Evolutionary conservation across 2,329 filamentous ascomycete genomes (phyloP), one percentile per base, ranked within the genome.

Genomic region (Apiospora arundinis): DNA sequence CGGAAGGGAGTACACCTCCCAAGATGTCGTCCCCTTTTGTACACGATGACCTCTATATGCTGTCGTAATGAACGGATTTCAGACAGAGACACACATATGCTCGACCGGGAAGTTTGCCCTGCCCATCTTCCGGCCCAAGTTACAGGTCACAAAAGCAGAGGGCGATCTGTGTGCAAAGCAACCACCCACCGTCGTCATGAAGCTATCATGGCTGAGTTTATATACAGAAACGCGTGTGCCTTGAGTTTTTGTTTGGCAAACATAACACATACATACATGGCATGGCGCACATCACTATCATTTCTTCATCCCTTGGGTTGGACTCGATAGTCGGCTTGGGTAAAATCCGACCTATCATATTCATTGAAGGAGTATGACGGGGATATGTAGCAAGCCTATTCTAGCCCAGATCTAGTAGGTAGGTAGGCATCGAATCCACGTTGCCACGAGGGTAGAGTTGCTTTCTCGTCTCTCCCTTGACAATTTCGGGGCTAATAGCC

Each of bases 201-300:
- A 63, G 56, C 28, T 63, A 63, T 63, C 56, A 63, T 37, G 56
- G 56, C 56, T 63, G 56, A 40, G 56, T 63, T 63, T 63, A 40
- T 40, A 63, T 63, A 37, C 40, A 63, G 56, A 63, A 63, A 40
- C 56, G 28, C 18, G 32, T 63, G 56, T 63, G 23, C 21, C 56
- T 63, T 12, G 56, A 21, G 28, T 37, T 32, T 21, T 21, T 60
- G 56, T 37, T n/a, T 63, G 32, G 52, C 52, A 60, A 60, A 63
- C 56, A 63, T 7, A 48, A 60, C 16, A 60, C 52, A 60, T 16
- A 46, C 45, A n/a, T 21, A 63, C 32, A 63, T 63, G 56, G 56
- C 28, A 32, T 28, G 25, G 56, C 56, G 56, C 32, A 63, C 56
- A 63, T 40, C 9, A 23, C 32, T n/a, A 40, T 63, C 56, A 63